Conservation (phyloP, 225 moss, liverwort and hornwort genomes). For the Marchantia polymorpha region DNA sequence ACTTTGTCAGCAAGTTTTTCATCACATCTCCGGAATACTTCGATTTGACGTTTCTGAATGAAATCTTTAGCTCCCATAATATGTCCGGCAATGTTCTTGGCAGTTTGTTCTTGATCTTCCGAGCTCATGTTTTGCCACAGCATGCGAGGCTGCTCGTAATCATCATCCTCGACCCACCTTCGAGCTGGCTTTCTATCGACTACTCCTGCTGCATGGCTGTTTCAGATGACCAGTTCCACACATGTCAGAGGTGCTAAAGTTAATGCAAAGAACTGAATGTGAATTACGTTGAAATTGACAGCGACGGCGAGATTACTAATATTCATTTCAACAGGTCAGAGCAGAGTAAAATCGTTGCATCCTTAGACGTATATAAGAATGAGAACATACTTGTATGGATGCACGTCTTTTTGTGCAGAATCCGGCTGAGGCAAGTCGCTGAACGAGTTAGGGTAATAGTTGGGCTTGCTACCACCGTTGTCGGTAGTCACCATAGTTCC, state of each 20-base stretch:
- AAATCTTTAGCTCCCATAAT: slow-evolving; percentile 57
- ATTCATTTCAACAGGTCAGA: too few relatives aligned
- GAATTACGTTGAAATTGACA: too few relatives aligned
- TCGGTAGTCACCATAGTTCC: slow-evolving; percentile 56
- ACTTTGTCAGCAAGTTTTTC: slow-evolving; percentile 46
- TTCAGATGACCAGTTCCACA: too few relatives aligned
- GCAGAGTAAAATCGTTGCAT: too few relatives aligned
- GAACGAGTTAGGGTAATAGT: slow-evolving; percentile 86
- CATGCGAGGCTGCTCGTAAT: slow-evolving; percentile 60
- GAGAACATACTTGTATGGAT: slow-evolving; percentile 58
- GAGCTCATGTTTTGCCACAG: slow-evolving; percentile 60
- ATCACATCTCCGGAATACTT: slow-evolving; percentile 57
- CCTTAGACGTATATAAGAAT: not conserved
- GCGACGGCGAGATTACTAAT: not conserved
- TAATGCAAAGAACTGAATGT: not conserved
- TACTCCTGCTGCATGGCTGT: slow-evolving; percentile 70
- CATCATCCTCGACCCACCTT: slow-evolving; percentile 68
- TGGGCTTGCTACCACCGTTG: slow-evolving; percentile 76
- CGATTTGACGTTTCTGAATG: slow-evolving; percentile 67
- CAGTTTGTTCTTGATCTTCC: slow-evolving; percentile 69
- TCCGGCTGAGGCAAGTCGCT: slow-evolving; percentile 72
- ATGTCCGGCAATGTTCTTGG: slow-evolving; percentile 67
- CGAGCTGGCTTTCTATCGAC: slow-evolving; percentile 46
- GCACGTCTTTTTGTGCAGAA: slow-evolving; percentile 53
- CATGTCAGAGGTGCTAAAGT: not conserved